Conservation (phyloP, 176 grass and related monocot genomes). For the Aegilops speltoides region DNA sequence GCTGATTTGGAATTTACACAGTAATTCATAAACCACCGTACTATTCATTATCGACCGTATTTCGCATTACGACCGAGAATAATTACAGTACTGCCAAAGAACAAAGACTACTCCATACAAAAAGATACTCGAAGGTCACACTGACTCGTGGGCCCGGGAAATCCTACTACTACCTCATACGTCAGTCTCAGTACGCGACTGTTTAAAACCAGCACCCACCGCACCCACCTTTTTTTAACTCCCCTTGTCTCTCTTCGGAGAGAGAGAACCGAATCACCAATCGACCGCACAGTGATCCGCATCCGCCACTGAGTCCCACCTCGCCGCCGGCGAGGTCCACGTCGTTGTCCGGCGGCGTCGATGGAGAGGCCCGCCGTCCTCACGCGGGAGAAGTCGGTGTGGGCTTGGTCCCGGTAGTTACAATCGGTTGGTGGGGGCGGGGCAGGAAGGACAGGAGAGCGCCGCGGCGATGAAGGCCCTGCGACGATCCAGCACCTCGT, state of each 20-base stretch:
- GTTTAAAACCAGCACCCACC: conserved; percentile 30
- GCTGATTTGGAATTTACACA: not conserved
- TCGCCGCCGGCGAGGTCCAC: conserved; percentile 8
- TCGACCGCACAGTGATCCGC: not conserved
- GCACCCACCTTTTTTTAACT: conserved; percentile 28
- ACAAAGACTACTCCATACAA: too few species aligned
- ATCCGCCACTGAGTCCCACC: conserved; percentile 14
- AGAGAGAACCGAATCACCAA: conserved; percentile 14
- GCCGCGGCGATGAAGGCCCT: conserved; percentile 59
- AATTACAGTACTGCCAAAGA: not conserved
- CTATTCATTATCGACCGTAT: not conserved
- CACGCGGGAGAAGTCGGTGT: conserved; percentile 23
- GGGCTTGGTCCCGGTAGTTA: conserved; percentile 6
- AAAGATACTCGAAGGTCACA: not conserved
- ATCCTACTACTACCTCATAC: not conserved
- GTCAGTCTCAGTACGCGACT: not conserved
- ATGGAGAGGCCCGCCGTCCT: conserved; percentile 28
- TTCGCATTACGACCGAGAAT: not conserved
- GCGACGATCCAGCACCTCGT: conserved; percentile 68
- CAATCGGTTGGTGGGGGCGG: not conserved
- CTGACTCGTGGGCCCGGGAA: not conserved
- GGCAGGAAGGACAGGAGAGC: not conserved
- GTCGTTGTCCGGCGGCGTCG: not conserved
- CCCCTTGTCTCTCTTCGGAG: not conserved
- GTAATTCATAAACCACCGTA: not conserved